A percentile compares a stretch with the other conserved stretches of the same genome.
Conservation (phyloP, 177 flowering plant genomes). For the Telopea speciosissima region DNA sequence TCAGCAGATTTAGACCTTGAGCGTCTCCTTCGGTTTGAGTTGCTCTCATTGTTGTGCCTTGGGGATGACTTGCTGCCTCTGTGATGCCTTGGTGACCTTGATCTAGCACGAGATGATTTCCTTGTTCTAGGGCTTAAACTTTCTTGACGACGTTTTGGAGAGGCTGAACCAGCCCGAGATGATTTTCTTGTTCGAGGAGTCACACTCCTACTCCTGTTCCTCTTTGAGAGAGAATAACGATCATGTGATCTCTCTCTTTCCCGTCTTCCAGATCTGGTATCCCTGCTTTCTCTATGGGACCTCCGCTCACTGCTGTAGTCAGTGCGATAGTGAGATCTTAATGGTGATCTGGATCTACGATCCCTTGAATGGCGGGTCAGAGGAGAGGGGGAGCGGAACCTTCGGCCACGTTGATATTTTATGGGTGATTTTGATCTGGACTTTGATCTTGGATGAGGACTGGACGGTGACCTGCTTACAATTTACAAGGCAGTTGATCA, state of each 20-base stretch:
- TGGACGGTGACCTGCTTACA: slow-evolving; percentile 59
- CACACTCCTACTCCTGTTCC: slow-evolving; percentile 67
- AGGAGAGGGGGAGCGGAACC: slow-evolving; percentile 69
- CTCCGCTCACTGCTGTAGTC: slow-evolving; percentile 49
- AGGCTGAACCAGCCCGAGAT: slow-evolving; percentile 43
- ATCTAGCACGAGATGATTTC: slow-evolving; percentile 39
- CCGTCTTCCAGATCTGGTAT: slow-evolving; percentile 45
- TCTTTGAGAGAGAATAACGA: slow-evolving; percentile 49
- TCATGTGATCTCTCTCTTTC: slow-evolving; percentile 51
- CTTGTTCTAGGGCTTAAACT: slow-evolving; percentile 43
- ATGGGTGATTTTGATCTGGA: slow-evolving; percentile 48
- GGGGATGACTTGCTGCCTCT: slow-evolving; percentile 39
- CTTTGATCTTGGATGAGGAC: slow-evolving; percentile 46
- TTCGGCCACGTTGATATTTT: slow-evolving; percentile 23
- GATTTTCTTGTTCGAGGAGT: slow-evolving; percentile 66
- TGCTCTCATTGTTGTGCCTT: slow-evolving; percentile 24
- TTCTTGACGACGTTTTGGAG: slow-evolving; percentile 50
- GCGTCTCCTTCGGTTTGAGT: slow-evolving; percentile 24
- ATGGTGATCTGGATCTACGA: slow-evolving; percentile 75
- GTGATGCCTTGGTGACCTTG: slow-evolving; percentile 60
- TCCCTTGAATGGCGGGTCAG: slow-evolving; percentile 37
- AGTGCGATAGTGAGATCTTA: slow-evolving; percentile 52
- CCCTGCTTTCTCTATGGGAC: slow-evolving; percentile 47
- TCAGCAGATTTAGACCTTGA: slow-evolving; percentile 42
- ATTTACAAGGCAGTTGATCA: slow-evolving; percentile 12